These are phyloP conservation scores for Penicillium parvum DNA, from an alignment of 495 filamentous ascomycete species.

Conservation along the genomic window DNA sequence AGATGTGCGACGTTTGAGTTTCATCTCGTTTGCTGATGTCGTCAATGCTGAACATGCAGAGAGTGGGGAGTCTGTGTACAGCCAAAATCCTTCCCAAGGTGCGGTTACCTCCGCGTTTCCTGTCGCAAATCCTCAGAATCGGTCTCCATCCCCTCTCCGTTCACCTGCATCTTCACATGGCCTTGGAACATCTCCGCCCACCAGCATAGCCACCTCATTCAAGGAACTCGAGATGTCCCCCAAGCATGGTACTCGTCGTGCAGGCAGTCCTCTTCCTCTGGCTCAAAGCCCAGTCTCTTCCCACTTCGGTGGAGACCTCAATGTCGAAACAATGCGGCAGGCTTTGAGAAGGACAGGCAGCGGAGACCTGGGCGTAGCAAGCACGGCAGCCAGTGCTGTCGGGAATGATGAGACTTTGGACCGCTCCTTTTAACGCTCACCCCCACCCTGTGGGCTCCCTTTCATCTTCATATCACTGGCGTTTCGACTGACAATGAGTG, in stretches of 20 bases:
- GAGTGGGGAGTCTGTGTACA: conserved; percentile 13
- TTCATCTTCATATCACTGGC: not conserved
- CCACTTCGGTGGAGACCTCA: conserved; percentile 60
- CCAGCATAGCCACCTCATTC: conserved; percentile 60
- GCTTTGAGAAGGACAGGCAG: conserved; percentile 68
- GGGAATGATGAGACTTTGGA: conserved; percentile 33
- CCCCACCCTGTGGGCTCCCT: not conserved
- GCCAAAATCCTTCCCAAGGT: conserved; percentile 58
- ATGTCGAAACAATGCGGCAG: conserved; percentile 87
- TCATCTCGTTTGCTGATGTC: conserved; percentile 93
- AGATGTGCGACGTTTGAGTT: conserved; percentile 79
- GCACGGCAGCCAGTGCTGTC: conserved; percentile 58
- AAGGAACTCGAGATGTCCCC: conserved; percentile 63
- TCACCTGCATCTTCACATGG: conserved; percentile 65
- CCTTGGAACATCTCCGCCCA: conserved; percentile 59
- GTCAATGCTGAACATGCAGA: conserved; percentile 81
- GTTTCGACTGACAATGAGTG: no score
- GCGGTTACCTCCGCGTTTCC: conserved; percentile 34
- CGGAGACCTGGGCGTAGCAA: conserved; percentile 65
- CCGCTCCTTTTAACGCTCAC: conserved; percentile 19
- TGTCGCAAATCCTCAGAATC: conserved; percentile 49
- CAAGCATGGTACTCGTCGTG: conserved; percentile 27
- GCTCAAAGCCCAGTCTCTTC: conserved; percentile 44
- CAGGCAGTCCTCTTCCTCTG: conserved; percentile 22
- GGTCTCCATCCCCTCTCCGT: conserved; percentile 68